Conservation (phyloP, 2,329 filamentous ascomycete species). For the Exserohilum turcica region DNA sequence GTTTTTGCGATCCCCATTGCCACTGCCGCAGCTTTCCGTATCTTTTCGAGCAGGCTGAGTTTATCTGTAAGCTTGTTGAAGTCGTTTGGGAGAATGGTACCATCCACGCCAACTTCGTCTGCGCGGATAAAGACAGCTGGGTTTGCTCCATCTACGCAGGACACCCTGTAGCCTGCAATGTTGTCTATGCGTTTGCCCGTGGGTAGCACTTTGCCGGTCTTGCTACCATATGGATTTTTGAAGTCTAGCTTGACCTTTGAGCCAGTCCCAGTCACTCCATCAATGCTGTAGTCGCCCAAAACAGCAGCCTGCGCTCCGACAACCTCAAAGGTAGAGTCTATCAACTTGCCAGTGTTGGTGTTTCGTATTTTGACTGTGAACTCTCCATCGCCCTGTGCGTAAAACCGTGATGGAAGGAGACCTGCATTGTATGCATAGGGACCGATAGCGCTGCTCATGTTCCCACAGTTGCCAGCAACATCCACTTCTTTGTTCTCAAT, state of each 20-base stretch:
- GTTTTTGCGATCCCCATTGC: slow-evolving; percentile 64
- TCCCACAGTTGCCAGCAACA: slow-evolving; percentile 74
- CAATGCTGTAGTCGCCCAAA: slow-evolving; percentile 63
- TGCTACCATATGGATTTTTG: slow-evolving; percentile 65
- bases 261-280: slow-evolving; percentile 65
- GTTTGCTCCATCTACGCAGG: slow-evolving; percentile 68
- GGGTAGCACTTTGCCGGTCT: slow-evolving; percentile 66
- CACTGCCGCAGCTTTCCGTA: slow-evolving; percentile 62
- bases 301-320: slow-evolving; percentile 55
- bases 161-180: slow-evolving; percentile 58
- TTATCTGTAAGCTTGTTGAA: slow-evolving; percentile 57
- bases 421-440: slow-evolving; percentile 66
- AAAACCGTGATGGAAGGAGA: slow-evolving; percentile 49
- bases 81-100: slow-evolving; percentile 59
- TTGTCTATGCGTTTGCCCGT: slow-evolving; percentile 62
- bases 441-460: slow-evolving; percentile 73
- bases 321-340: slow-evolving; percentile 63
- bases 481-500: slow-evolving; percentile 66
- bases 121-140: slow-evolving; percentile 67
- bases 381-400: slow-evolving; percentile 35
- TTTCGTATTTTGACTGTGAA: slow-evolving; percentile 67
- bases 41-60: slow-evolving; percentile 61
- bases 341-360: slow-evolving; percentile 71
- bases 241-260: slow-evolving; percentile 66
- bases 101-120: slow-evolving; percentile 56